Conservation (phyloP, 2,329 filamentous ascomycete species). For the Diaporthe citriasiana region DNA sequence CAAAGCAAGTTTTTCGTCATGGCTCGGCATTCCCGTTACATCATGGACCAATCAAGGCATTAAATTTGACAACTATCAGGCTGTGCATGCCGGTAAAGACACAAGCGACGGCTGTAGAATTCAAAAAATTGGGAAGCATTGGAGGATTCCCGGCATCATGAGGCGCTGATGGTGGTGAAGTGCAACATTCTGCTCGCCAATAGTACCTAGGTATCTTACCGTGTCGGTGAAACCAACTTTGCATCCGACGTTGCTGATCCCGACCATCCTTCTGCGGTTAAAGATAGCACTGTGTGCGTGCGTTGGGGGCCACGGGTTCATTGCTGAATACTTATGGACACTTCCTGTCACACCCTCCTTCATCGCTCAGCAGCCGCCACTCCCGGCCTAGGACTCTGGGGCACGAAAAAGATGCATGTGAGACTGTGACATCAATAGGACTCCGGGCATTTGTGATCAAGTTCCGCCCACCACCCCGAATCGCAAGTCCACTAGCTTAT, state of each 20-base stretch:
- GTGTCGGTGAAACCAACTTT: not conserved
- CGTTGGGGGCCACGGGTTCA: not conserved
- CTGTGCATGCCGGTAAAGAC: not conserved
- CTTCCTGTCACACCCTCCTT: not conserved
- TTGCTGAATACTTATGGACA: not conserved
- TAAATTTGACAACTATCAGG: not conserved
- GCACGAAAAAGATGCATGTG: not conserved
- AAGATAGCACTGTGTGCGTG: not conserved
- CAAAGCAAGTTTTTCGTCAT: not conserved
- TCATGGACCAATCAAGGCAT: not conserved
- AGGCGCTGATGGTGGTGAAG: not conserved
- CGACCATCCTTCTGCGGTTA: not conserved
- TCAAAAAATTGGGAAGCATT: not conserved
- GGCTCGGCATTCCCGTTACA: not conserved
- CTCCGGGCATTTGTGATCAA: not conserved
- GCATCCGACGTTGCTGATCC: not conserved
- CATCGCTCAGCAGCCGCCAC: not conserved
- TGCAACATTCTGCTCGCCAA: not conserved
- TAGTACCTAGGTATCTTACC: not conserved
- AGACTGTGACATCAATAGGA: not conserved
- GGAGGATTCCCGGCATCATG: not conserved
- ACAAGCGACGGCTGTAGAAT: not conserved
- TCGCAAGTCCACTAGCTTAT: not conserved
- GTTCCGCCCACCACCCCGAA: not conserved
- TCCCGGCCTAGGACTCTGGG: not conserved